phyloP scores from a whole-genome alignment of 2,329 filamentous ascomycete species.

The Stemphylium beticola region DNA sequence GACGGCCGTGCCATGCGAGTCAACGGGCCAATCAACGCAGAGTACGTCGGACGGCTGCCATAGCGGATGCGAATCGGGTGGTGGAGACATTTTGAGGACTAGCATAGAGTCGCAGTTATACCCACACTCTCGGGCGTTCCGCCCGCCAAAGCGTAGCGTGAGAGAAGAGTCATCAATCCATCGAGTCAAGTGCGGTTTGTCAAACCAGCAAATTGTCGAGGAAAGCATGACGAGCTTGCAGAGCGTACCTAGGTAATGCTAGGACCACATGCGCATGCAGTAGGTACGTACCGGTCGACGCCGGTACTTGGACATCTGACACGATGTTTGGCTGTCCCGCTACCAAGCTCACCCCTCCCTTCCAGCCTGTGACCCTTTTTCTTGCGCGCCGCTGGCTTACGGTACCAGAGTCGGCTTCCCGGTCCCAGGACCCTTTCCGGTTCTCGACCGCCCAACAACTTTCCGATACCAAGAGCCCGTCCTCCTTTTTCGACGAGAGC shows the following conservation, averaged over 20 bases:
- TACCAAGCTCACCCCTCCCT: constrained; percentile 13
- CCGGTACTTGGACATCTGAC: constrained; percentile 13
- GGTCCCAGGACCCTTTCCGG: background rate
- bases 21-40: constrained; percentile 8
- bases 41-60: constrained; percentile 6
- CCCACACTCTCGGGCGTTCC: background rate
- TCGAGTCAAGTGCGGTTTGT: background rate
- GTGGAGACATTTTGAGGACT: background rate
- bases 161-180: background rate
- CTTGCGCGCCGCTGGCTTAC: background rate
- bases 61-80: constrained; percentile 3
- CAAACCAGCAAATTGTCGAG: background rate
- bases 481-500: background rate
- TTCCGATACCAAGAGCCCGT: background rate
- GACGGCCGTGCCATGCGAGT: constrained; percentile 13
- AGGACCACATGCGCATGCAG: background rate
- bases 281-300: constrained; percentile 1
- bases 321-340: constrained; percentile 5
- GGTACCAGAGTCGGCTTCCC: constrained; percentile 2
- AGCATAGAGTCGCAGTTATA: background rate
- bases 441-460: background rate
- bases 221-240: background rate
- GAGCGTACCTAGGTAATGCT: background rate
- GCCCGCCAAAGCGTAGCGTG: background rate
- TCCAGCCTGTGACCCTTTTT: background rate